These are phyloP conservation scores for Gnomoniopsis smithogilvyi DNA, from an alignment of 2,329 filamentous ascomycete genomes.

Conservation along the genomic window DNA sequence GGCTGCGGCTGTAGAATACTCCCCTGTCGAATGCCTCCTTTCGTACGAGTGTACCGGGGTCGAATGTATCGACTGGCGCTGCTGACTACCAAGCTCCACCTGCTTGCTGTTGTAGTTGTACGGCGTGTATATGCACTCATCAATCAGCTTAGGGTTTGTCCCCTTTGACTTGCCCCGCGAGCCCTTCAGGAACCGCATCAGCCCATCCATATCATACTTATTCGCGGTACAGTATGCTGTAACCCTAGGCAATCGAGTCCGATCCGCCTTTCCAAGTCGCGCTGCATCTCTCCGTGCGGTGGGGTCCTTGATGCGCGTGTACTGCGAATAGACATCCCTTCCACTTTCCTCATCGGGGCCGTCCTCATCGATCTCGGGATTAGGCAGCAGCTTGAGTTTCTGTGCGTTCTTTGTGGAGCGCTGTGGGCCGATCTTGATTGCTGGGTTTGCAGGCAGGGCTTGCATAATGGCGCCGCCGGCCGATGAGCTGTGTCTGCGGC, in stretches of 20 bases:
- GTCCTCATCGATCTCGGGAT: conserved; percentile 78
- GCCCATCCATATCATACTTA: conserved; percentile 82
- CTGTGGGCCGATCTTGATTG: conserved; percentile 84
- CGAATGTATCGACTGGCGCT: conserved; percentile 29
- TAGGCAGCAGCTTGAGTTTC: conserved; percentile 95
- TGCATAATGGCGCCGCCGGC: conserved; percentile 61
- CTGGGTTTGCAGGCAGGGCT: conserved; percentile 34
- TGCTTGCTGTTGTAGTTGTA: conserved; percentile 69
- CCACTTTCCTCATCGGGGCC: conserved; percentile 83
- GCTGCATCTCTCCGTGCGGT: conserved; percentile 90
- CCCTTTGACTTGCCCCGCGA: conserved; percentile 67
- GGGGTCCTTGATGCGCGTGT: conserved; percentile 95
- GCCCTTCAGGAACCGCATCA: conserved; percentile 90
- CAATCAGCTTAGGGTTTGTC: conserved; percentile 85
- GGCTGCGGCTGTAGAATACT: conserved; percentile 25
- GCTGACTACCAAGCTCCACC: conserved; percentile 22
- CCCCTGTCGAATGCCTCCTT: conserved; percentile 73
- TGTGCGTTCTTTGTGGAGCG: conserved; percentile 92
- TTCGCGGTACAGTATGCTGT: conserved; percentile 96
- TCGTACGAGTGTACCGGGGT: conserved; percentile 49
- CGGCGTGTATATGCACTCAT: conserved; percentile 96
- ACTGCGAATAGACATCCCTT: conserved; percentile 95
- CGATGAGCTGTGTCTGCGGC: conserved; percentile 80
- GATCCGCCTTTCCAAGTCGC: conserved; percentile 86
- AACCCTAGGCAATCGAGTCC: conserved; percentile 80